Evolutionary conservation across 176 grass and related monocot species (phyloP).

Genomic region (Avena sativa): DNA sequence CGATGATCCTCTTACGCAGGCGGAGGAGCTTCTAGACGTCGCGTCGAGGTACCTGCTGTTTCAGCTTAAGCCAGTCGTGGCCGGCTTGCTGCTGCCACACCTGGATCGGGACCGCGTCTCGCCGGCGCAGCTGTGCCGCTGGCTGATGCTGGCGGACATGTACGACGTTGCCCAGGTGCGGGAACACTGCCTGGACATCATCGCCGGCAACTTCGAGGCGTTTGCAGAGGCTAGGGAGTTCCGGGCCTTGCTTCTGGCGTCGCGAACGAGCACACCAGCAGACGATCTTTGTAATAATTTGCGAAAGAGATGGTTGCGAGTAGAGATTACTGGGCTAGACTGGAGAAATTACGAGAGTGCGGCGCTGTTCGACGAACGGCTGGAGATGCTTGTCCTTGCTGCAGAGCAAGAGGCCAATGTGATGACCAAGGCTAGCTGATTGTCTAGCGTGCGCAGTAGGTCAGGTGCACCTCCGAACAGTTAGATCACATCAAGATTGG

Average conservation of each 20-base stretch:
- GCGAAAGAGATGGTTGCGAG: conserved; percentile 75
- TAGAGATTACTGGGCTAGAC: conserved; percentile 24
- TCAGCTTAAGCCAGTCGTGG: conserved; percentile 58
- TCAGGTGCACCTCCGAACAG: no score
- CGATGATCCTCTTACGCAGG: conserved; percentile 33
- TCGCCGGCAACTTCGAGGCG: conserved; percentile 79
- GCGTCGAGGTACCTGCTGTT: conserved; percentile 50
- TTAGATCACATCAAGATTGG: no score
- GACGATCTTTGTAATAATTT: conserved; percentile 81
- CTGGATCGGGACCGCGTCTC: conserved; percentile 47
- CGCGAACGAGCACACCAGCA: conserved; percentile 40
- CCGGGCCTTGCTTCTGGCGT: conserved; percentile 66
- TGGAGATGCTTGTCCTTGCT: no score
- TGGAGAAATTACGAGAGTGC: no score
- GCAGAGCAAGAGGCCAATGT: no score
- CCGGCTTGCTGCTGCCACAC: not conserved
- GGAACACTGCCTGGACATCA: conserved; percentile 78
- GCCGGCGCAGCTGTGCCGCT: conserved; percentile 76
- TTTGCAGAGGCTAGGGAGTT: conserved; percentile 69
- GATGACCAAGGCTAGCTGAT: no score
- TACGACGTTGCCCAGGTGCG: conserved; percentile 72
- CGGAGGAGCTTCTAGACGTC: conserved; percentile 87
- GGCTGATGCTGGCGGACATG: conserved; percentile 85
- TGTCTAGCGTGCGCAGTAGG: no score
- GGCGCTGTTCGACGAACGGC: no score